Percentiles rank a stretch among this genome's conserved stretches.
Evolutionary conservation across 1,139 yeast genomes (phyloP).

Genomic region (Blastobotrys serpentis): DNA sequence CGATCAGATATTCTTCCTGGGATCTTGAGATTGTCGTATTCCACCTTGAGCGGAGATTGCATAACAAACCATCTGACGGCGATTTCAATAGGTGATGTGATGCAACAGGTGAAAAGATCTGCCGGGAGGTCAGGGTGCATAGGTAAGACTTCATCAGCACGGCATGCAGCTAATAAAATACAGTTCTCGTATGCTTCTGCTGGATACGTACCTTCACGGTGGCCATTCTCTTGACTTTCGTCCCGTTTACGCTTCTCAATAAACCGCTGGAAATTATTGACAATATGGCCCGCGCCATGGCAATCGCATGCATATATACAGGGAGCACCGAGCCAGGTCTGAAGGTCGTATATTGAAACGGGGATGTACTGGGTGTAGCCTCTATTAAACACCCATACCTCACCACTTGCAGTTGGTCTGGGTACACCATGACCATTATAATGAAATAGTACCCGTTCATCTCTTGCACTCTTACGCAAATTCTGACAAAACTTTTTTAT

Average conservation of each 20-base stretch:
- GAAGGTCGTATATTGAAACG: slow-evolving; percentile 86
- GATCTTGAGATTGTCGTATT: slow-evolving; percentile 48
- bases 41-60: slow-evolving; percentile 59
- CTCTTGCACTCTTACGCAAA: slow-evolving; percentile 84
- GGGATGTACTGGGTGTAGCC: slow-evolving; percentile 98
- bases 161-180: slow-evolving; percentile 91
- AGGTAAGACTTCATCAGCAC: slow-evolving; percentile 80
- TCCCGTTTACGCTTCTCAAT: slow-evolving; percentile 89
- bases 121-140: slow-evolving; percentile 97
- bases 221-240: slow-evolving; percentile 54
- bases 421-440: slow-evolving; percentile 99
- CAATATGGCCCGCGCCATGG: slow-evolving; percentile 91
- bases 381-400: slow-evolving; percentile 96
- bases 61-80: slow-evolving; percentile 89
- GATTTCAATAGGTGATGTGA: slow-evolving; percentile 93
- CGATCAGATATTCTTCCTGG: slow-evolving; percentile 93
- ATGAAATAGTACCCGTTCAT: slow-evolving; percentile 80
- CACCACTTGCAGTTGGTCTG: slow-evolving; percentile 96
- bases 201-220: slow-evolving; percentile 38
- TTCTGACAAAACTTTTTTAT: slow-evolving; percentile 89
- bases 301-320: slow-evolving; percentile 94
- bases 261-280: slow-evolving; percentile 83
- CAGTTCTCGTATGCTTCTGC: slow-evolving; percentile 78
- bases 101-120: slow-evolving; percentile 89
- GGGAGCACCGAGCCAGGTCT: slow-evolving; percentile 98